Evolutionary conservation across 257 asterid genomes (phyloP), one percentile per base, ranked within the genome.

Genomic region (Misopates orontium): DNA sequence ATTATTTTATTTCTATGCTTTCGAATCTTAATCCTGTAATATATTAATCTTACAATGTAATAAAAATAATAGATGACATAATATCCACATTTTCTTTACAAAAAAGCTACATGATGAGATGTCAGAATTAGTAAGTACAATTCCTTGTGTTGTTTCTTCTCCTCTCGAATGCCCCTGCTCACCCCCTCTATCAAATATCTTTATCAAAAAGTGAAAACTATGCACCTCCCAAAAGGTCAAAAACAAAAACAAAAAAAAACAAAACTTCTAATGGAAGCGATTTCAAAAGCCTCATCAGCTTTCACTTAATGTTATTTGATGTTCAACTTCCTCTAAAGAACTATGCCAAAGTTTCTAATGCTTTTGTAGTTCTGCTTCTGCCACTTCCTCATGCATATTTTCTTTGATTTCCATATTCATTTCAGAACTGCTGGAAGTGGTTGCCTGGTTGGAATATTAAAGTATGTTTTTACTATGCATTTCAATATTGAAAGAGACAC

Each of bases 261-360:
- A 44, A 56, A 25, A 24, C 45, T 59, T 28, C 10, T 40, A 24
- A 7, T 25, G 4, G 14, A 62, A 67, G 25, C 52, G 41, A n/a
- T 36, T 41, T 58, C 56, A 59, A 28, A 60, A 44, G 13, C 23
- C 52, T 55, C 5, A 20, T 61, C 69, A 55, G 53, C 54, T 55
- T 56, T 17, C 58, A 61, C 47, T 67, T 63, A 49, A 21, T 68
- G 36, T 59, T 60, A 51, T 13, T 36, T 8, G 23, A 31, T 47
- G 41, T 52, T 40, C 67, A 45, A 28, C 25, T 60, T 7, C 55
- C 56, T 71, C 32, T 54, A 57, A 50, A 47, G 61, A 73, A 39
- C 72, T 67, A 67, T 36, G 71, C 66, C 75, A 66, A 12, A 57
- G 23, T 73, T 45, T 54, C 66, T 15, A 53, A 24, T 59, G 71